Conservation (phyloP, 345 rosid species). For the Acer saccharum region DNA sequence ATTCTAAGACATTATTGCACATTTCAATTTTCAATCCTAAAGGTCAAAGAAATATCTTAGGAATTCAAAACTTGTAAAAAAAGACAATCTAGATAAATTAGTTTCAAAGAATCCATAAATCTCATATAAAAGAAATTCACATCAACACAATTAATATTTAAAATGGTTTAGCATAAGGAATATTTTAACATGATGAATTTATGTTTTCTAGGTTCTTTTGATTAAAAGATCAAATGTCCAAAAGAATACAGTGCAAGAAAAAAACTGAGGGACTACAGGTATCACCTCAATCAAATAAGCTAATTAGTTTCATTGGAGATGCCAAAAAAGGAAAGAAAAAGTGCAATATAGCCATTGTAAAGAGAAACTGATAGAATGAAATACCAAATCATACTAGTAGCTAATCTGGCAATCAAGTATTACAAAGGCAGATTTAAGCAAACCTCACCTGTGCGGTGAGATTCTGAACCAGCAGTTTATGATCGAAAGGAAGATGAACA, state of each 20-base stretch:
- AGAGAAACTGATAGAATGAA: background rate
- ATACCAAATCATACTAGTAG: background rate
- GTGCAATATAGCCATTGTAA: background rate
- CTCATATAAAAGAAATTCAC: background rate
- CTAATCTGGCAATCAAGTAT: background rate
- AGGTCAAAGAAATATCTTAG: background rate
- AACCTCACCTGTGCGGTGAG: slow-evolving; percentile 74
- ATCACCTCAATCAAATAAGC: background rate
- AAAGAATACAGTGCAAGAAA: background rate
- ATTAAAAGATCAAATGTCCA: background rate
- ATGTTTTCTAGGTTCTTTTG: background rate
- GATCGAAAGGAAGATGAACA: slow-evolving; percentile 84
- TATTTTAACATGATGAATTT: background rate
- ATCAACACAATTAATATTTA: slow-evolving; percentile 1
- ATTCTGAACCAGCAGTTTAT: slow-evolving; percentile 70
- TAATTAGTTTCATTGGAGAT: background rate
- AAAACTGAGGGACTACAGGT: background rate
- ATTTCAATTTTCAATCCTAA: background rate
- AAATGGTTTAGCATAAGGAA: background rate
- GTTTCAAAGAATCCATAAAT: background rate
- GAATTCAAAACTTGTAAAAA: background rate
- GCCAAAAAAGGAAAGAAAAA: background rate
- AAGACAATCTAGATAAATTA: background rate
- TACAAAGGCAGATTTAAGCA: slow-evolving; percentile 9
- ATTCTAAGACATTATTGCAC: background rate